phyloP scores from a whole-genome alignment of 768 basidiomycete species.

The Russula sp. region DNA sequence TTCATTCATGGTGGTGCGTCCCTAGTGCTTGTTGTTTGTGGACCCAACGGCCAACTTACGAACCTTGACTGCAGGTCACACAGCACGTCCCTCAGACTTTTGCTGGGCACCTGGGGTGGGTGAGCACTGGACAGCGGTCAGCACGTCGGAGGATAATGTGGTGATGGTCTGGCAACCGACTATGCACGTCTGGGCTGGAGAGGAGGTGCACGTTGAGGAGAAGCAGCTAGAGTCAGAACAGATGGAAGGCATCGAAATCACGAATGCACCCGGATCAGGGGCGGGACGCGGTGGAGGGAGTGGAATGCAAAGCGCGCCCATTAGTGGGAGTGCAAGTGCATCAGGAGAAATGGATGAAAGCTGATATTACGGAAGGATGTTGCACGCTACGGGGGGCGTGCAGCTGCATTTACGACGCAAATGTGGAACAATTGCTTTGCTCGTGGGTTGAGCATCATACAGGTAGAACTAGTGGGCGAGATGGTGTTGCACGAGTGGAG shows the following conservation, averaged over 20 bases:
- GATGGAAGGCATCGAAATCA: slow-evolving; percentile 66
- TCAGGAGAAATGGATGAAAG: slow-evolving; percentile 38
- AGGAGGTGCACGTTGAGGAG: slow-evolving; percentile 75
- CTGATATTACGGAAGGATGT: slow-evolving; percentile 10
- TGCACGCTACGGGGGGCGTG: neutral
- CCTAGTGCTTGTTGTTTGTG: neutral
- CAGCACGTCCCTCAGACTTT: slow-evolving; percentile 86
- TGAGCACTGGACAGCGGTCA: slow-evolving; percentile 81
- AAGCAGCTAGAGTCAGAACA: slow-evolving; percentile 76
- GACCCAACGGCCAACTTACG: neutral
- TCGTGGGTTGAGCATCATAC: neutral
- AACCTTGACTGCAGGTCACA: slow-evolving; percentile 54
- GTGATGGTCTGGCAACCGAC: slow-evolving; percentile 98
- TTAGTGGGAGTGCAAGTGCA: slow-evolving; percentile 43
- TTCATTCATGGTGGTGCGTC: slow-evolving; percentile 86
- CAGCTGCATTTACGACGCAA: slow-evolving; percentile 1
- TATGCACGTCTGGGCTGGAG: slow-evolving; percentile 89
- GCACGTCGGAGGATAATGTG: slow-evolving; percentile 94
- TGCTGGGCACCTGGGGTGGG: slow-evolving; percentile 84
- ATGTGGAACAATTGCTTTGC: neutral
- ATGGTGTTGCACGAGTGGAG: neutral
- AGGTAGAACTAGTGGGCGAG: neutral
- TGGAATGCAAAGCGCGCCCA: slow-evolving; percentile 49
- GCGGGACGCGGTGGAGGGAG: slow-evolving; percentile 24
- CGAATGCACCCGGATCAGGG: slow-evolving; percentile 22